phyloP scores from a whole-genome alignment of 768 basidiomycete genomes.

The Hericium erinaceus region DNA sequence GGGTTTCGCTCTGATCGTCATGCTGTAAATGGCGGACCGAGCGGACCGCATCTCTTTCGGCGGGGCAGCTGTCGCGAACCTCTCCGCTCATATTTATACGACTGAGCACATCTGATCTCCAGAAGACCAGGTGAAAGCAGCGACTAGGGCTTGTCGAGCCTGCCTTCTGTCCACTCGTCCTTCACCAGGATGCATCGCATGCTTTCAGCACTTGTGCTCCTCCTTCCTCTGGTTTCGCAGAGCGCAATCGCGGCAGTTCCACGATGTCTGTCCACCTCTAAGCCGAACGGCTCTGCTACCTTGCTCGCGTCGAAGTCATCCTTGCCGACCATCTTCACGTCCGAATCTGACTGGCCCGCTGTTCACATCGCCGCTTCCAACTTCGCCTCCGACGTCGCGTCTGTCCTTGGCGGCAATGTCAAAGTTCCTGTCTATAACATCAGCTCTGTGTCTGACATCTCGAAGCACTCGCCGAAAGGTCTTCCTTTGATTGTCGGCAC shows the following conservation, averaged over 20 bases:
- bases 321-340: constrained; percentile 1
- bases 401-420: neutral
- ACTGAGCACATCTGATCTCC: too few relatives aligned
- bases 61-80: too few relatives aligned
- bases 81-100: too few relatives aligned
- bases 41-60: too few relatives aligned
- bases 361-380: neutral
- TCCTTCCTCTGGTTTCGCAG: neutral
- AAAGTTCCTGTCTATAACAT: neutral
- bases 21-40: too few relatives aligned
- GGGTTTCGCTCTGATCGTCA: too few relatives aligned
- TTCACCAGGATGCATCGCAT: neutral
- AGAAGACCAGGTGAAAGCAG: too few relatives aligned
- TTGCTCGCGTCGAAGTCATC: constrained; percentile 2
- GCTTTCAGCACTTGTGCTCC: neutral
- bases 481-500: neutral
- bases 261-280: neutral
- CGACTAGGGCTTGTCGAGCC: too few relatives aligned
- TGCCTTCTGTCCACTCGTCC: neutral
- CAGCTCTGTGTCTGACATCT: neutral
- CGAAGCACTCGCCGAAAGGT: neutral
- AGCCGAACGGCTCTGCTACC: neutral
- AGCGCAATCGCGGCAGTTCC: neutral
- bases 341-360: neutral
- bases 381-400: neutral